Conservation (phyloP, 2,329 filamentous ascomycete species). For the Neurospora sp. region DNA sequence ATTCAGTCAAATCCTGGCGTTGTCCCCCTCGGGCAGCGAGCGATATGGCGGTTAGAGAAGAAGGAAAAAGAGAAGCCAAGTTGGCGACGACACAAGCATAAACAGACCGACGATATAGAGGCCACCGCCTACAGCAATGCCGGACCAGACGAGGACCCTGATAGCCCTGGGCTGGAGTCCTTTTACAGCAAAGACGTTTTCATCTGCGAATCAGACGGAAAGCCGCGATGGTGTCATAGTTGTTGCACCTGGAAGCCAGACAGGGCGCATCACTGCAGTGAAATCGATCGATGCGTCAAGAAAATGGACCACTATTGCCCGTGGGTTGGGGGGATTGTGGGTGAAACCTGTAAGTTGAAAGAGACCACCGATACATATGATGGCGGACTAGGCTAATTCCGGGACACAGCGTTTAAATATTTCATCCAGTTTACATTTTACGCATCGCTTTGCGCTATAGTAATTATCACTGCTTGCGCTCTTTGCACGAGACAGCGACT, state of each 20-base stretch:
- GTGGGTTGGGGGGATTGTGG: conserved; percentile 90
- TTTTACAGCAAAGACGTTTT: conserved; percentile 82
- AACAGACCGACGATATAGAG: conserved; percentile 15
- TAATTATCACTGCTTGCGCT: conserved; percentile 53
- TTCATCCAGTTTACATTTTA: conserved; percentile 84
- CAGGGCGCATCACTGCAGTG: conserved; percentile 75
- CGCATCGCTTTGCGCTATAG: conserved; percentile 55
- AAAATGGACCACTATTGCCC: conserved; percentile 97
- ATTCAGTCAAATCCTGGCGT: conserved; percentile 66
- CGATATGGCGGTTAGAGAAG: conserved; percentile 12
- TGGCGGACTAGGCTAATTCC: not conserved
- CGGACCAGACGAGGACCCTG: conserved; percentile 37
- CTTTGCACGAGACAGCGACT: conserved; percentile 51
- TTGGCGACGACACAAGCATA: conserved; percentile 2
- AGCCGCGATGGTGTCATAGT: conserved; percentile 76
- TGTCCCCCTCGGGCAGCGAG: conserved; percentile 50
- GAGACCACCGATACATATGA: not conserved
- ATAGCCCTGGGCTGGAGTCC: conserved; percentile 58
- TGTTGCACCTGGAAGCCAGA: conserved; percentile 87
- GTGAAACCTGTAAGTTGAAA: conserved; percentile 54
- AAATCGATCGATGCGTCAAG: conserved; percentile 68
- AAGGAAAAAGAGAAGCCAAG: not conserved
- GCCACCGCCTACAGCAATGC: conserved; percentile 10
- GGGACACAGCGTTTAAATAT: conserved; percentile 63
- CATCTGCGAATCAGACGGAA: conserved; percentile 70